phyloP scores from a whole-genome alignment of 176 grass and related monocot species.

The Lolium rigidum region DNA sequence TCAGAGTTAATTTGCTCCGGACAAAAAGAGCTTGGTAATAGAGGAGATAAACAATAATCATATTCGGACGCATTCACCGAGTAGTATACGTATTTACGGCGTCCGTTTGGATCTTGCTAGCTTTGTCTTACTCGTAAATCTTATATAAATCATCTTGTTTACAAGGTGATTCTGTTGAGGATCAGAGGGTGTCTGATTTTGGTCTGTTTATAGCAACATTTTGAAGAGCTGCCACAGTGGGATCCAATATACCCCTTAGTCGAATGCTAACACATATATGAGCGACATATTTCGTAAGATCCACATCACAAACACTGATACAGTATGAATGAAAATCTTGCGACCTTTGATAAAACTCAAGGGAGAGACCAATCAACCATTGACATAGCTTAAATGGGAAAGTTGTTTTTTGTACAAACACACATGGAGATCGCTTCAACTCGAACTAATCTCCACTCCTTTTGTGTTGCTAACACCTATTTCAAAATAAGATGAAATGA shows the following conservation, averaged over 20 bases:
- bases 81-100: not conserved
- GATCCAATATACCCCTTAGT: too few species aligned
- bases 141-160: not conserved
- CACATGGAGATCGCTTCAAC: slow-evolving; percentile 58
- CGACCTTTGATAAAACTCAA: slow-evolving; percentile 20
- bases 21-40: slow-evolving; percentile 27
- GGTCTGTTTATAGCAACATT: not conserved
- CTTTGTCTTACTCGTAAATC: not conserved
- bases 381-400: slow-evolving; percentile 40
- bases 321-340: slow-evolving; percentile 14
- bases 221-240: too few species aligned
- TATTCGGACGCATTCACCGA: slow-evolving; percentile 10
- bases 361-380: slow-evolving; percentile 27
- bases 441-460: slow-evolving; percentile 44
- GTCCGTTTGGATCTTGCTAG: slow-evolving; percentile 24
- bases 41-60: not conserved
- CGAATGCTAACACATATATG: too few species aligned
- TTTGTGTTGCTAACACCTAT: slow-evolving; percentile 50
- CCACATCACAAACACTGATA: not conserved
- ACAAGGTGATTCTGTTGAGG: not conserved
- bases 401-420: slow-evolving; percentile 64
- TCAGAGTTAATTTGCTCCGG: slow-evolving; percentile 2
- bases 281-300: not conserved
- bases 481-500: not conserved
- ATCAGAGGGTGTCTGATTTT: slow-evolving; percentile 10